Evolutionary conservation across 2,329 filamentous ascomycete species (phyloP).

Genomic region (Rhynchosporium secalis): DNA sequence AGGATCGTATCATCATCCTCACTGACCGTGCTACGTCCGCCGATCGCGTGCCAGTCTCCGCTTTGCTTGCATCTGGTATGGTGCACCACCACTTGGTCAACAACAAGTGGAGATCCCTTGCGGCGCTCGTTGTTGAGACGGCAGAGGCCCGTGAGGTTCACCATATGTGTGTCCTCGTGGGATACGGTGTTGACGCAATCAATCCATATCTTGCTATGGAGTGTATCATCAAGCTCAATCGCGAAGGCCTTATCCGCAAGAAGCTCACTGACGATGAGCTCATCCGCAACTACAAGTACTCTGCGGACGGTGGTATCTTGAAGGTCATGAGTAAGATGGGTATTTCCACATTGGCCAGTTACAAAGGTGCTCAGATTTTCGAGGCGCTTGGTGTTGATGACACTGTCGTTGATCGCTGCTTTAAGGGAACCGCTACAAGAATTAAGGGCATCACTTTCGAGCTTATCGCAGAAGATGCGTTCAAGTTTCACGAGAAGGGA

Average conservation of each 20-base stretch:
- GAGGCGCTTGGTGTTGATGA: constrained; percentile 94
- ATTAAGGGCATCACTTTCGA: constrained; percentile 95
- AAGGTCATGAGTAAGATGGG: constrained; percentile 99
- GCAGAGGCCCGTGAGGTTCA: constrained; percentile 96
- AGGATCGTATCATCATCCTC: constrained; percentile 82
- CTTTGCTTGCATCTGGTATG: constrained; percentile 85
- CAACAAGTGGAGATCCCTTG: constrained; percentile 93
- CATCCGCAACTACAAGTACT: constrained; percentile 95
- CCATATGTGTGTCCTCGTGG: constrained; percentile 97
- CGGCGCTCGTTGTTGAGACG: constrained; percentile 85
- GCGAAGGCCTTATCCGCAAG: constrained; percentile 89
- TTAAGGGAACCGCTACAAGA: constrained; percentile 89
- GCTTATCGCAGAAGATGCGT: constrained; percentile 88
- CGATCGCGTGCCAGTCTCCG: constrained; percentile 81
- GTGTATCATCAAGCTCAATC: constrained; percentile 95
- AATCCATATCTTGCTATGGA: constrained; percentile 96
- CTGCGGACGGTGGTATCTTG: constrained; percentile 90
- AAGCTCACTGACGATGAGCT: constrained; percentile 78
- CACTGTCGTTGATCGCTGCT: constrained; percentile 88
- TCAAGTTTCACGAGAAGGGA: constrained; percentile 91
- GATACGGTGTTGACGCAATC: constrained; percentile 91
- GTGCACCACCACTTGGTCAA: constrained; percentile 93
- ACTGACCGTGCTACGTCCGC: constrained; percentile 84
- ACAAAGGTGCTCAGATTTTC: constrained; percentile 98
- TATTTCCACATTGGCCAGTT: constrained; percentile 92